Base-by-base conservation (phyloP, 139 green algal genomes). In the Yamagishiella unicocca region DNA sequence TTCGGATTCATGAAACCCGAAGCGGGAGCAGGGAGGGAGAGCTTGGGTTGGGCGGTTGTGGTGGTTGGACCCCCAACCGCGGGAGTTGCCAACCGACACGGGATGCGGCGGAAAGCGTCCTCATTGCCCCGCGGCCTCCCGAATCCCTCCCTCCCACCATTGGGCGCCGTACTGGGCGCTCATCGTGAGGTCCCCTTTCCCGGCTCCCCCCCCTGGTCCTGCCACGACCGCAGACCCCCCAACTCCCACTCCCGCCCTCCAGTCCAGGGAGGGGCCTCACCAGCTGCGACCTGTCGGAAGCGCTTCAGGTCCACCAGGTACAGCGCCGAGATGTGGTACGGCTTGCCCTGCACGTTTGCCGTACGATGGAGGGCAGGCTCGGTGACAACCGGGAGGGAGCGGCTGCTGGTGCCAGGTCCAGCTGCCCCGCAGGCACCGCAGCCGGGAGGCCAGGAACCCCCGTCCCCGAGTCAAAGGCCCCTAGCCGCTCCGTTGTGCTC, bases 251-350 rank as follows among this genome's bases (percentile, higher is more conserved):
- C 22, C 58, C 17, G 17, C 24, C 58, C 58, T 31, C 58, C 58
- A 27, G 17, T 22, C 58, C 58, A 58, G 12, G 50, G 17, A 25
- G 66, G 19, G 29, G 27, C 1, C 72, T 97, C 96, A 74, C 96
- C 96, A 9, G 96, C 96, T 17, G 95, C 95, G 66, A 95, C 93
- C 37, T 95, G 90, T 89, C 64, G 83, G 89, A 99, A 98, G 29
- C 94, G 90, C 73, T 96, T 92, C 35, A 99, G 91, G 93, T 99
- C 97, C 3, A 99, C 96, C 12, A 99, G 94, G 88, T 99, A 99
- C 0, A 98, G 93, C 21, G 96, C 96, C 17, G 91, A 97, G 89
- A 99, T 99, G 95, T 99, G 98, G 92, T 99, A 99, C 22, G 96
- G 96, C 77, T 94, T 96, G 82, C 97, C 97, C 82, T 87, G 75